Conservation (phyloP, 2,329 filamentous ascomycete species). For the Apiospora saccharicola region DNA sequence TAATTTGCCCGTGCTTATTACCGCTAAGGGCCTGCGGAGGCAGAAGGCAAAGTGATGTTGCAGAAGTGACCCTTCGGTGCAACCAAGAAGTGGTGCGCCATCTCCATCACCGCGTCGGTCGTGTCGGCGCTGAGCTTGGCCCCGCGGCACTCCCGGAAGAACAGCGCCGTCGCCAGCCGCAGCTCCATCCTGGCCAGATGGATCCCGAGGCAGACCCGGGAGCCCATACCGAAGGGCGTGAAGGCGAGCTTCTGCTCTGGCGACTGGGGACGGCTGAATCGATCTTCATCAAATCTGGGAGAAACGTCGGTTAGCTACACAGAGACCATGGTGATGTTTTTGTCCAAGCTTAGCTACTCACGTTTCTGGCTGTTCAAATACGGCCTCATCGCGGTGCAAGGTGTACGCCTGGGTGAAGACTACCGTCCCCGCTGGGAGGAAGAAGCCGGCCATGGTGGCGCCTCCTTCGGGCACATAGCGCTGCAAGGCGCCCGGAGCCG, state of each 20-base stretch:
- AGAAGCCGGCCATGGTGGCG: background rate
- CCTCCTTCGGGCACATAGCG: background rate
- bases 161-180: constrained; percentile 54
- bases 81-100: constrained; percentile 18
- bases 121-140: constrained; percentile 34
- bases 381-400: background rate
- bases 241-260: background rate
- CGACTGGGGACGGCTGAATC: background rate
- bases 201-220: constrained; percentile 46
- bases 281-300: background rate
- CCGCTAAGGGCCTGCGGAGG: background rate
- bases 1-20: too few species aligned
- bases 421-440: background rate
- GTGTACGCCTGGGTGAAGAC: background rate
- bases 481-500: constrained; percentile 40
- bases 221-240: background rate
- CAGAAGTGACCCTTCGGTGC: background rate
- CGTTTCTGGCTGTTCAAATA: background rate
- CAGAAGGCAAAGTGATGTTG: background rate
- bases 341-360: background rate
- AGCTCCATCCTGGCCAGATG: constrained; percentile 63
- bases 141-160: constrained; percentile 51
- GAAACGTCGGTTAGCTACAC: too few species aligned
- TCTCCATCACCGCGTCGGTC: constrained; percentile 38
- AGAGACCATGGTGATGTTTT: too few species aligned